These are phyloP conservation scores for Plasmodium inui DNA, from an alignment of 169 alveolate genomes.

Conservation along the genomic window DNA sequence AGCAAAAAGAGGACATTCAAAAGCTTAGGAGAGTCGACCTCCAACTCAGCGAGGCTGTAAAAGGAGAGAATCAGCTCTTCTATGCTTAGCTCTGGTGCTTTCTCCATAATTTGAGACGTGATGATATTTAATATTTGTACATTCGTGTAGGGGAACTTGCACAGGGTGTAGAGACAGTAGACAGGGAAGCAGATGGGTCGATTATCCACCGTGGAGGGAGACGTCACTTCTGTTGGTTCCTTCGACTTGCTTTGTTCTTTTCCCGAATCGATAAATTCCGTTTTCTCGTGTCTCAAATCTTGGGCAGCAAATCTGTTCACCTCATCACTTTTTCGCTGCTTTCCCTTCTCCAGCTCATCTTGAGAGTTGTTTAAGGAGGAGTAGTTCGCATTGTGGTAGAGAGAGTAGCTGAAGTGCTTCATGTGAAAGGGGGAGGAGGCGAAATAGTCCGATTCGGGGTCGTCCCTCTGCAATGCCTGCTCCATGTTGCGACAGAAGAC, in stretches of 20 bases:
- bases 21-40: conserved; percentile 3
- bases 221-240: background rate
- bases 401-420: conserved; percentile 15
- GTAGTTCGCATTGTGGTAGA: conserved; percentile 52
- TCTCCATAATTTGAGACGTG: background rate
- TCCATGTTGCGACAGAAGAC: conserved; percentile 18
- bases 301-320: conserved; percentile 3
- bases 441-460: background rate
- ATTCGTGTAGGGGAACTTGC: conserved; percentile 64
- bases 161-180: conserved; percentile 28
- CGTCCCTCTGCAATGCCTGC: background rate
- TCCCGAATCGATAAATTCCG: background rate
- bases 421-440: background rate
- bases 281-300: conserved; percentile 33
- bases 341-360: background rate
- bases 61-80: conserved; percentile 57
- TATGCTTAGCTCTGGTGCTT: conserved; percentile 16
- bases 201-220: background rate
- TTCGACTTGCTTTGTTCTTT: background rate
- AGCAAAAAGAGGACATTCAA: conserved; percentile 14
- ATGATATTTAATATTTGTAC: conserved; percentile 19
- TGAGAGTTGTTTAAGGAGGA: conserved; percentile 19
- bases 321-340: background rate
- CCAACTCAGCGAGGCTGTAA: conserved; percentile 55
- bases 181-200: conserved; percentile 20